Evolutionary conservation across 148 eudicot genomes (phyloP).

Genomic region (Cornus florida): DNA sequence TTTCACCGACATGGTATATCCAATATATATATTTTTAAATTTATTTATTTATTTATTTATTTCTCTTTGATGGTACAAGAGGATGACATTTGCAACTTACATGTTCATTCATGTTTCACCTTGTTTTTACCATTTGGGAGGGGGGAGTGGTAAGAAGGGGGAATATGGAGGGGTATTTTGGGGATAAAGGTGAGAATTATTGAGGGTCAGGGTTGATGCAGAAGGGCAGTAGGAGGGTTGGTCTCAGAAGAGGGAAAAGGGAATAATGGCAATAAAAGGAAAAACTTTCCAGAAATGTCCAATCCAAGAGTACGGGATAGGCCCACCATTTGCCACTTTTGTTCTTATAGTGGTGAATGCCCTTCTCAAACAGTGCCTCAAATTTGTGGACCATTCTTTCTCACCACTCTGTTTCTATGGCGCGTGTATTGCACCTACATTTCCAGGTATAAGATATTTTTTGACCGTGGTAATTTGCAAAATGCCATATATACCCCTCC

Average conservation of each 20-base stretch:
- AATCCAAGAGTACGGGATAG: conserved; percentile 73
- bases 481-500: no score
- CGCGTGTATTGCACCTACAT: background rate
- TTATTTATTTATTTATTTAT: no score
- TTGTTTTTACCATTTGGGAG: background rate
- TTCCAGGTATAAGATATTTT: background rate
- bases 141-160: background rate
- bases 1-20: no score
- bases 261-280: conserved; percentile 45
- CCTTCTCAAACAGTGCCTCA: conserved; percentile 29
- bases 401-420: conserved; percentile 11
- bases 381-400: conserved; percentile 10
- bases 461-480: no score
- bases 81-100: background rate
- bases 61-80: no score
- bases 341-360: conserved; percentile 35
- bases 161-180: background rate
- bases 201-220: conserved; percentile 21
- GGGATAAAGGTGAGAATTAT: conserved; percentile 19
- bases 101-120: background rate
- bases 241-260: conserved; percentile 38
- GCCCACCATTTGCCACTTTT: conserved; percentile 54
- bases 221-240: conserved; percentile 1
- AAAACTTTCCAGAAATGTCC: conserved; percentile 57
- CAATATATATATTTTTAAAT: no score